Conservation (phyloP, 108 stramenopile species). For the Nannochloropsis oceanica region DNA sequence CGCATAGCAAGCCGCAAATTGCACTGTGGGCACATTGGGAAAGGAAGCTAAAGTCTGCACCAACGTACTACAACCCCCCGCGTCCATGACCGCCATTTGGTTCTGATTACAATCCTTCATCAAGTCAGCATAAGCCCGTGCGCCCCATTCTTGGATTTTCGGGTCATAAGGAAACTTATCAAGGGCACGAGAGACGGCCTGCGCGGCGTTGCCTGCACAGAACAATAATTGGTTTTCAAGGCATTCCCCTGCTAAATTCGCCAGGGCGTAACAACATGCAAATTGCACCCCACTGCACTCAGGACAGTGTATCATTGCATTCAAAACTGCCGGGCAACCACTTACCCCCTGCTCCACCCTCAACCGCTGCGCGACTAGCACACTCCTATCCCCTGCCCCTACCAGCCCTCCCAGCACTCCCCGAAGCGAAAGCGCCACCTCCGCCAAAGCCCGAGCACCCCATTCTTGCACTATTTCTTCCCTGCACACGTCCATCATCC, state of each 20-base stretch:
- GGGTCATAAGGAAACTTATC: neutral
- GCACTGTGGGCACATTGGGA: neutral
- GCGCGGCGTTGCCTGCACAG: neutral
- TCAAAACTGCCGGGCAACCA: neutral
- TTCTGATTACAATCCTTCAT: neutral
- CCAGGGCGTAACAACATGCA: neutral
- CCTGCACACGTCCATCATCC: neutral
- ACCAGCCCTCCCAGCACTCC: neutral
- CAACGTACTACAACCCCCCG: neutral
- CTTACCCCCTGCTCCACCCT: neutral
- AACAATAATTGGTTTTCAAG: neutral
- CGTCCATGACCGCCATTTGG: neutral
- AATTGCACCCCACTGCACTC: neutral
- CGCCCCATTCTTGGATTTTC: neutral
- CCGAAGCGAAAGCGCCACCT: neutral
- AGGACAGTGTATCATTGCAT: neutral
- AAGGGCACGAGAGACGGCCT: neutral
- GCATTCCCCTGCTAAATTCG: neutral
- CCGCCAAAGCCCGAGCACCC: neutral
- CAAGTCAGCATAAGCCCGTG: neutral
- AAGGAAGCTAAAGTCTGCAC: neutral
- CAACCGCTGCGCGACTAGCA: neutral
- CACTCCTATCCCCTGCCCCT: neutral
- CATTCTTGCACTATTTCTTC: neutral
- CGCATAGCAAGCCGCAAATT: neutral